Evolutionary conservation across 2,329 filamentous ascomycete species (phyloP).

Genomic region (Curvularia hawaiiensis): DNA sequence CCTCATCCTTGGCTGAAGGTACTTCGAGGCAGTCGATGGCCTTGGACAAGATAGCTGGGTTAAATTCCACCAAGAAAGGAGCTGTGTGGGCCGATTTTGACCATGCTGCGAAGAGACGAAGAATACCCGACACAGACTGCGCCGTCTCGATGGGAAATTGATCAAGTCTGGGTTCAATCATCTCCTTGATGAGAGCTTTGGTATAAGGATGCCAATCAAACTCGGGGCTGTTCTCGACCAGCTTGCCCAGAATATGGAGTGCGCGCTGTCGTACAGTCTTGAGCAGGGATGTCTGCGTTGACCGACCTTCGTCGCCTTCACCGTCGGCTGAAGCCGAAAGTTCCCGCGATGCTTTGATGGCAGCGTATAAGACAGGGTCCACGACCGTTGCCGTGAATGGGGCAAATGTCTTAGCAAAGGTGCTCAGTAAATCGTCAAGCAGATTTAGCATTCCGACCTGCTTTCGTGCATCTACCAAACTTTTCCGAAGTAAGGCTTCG

Average conservation of each 20-base stretch:
- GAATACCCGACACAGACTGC: constrained; percentile 82
- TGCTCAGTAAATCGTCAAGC: constrained; percentile 83
- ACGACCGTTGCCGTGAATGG: constrained; percentile 72
- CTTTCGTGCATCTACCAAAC: constrained; percentile 71
- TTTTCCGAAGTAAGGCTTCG: constrained; percentile 49
- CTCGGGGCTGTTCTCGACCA: constrained; percentile 74
- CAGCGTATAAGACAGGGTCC: constrained; percentile 80
- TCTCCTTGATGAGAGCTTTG: constrained; percentile 71
- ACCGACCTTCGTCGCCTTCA: constrained; percentile 28
- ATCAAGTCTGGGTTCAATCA: constrained; percentile 76
- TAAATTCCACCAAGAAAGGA: constrained; percentile 70
- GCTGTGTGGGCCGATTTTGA: constrained; percentile 69
- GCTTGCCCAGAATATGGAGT: constrained; percentile 79
- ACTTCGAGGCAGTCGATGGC: constrained; percentile 74
- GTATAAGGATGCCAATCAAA: constrained; percentile 77
- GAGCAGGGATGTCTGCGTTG: constrained; percentile 60
- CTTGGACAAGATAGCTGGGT: constrained; percentile 65
- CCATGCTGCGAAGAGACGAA: constrained; percentile 84
- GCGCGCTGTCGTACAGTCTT: constrained; percentile 71
- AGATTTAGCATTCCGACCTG: constrained; percentile 93
- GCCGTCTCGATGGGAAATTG: constrained; percentile 84
- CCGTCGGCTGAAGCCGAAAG: constrained; percentile 37
- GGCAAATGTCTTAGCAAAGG: constrained; percentile 75
- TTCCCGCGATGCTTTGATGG: constrained; percentile 67
- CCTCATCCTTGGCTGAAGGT: constrained; percentile 80